Evolutionary conservation across 2,329 filamentous ascomycete species (phyloP).

Genomic region (Beauveria australis): DNA sequence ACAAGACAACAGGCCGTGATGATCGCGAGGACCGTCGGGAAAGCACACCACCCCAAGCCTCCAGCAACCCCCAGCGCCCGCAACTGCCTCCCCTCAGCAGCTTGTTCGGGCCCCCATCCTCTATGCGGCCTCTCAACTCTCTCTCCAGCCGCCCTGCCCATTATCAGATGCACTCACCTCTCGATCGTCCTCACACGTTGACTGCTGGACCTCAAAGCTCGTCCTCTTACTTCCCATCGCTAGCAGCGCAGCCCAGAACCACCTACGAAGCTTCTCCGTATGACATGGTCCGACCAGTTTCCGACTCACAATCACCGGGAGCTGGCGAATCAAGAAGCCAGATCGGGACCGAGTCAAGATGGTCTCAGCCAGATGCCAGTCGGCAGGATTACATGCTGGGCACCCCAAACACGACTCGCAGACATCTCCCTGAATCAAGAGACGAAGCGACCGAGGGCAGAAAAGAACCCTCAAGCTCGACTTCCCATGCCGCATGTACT

Average conservation of each 20-base stretch:
- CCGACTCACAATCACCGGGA: constrained; percentile 38
- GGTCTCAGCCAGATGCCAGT: constrained; percentile 32
- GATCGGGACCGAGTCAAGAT: constrained; percentile 28
- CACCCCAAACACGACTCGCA: constrained; percentile 29
- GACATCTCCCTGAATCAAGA: constrained; percentile 28
- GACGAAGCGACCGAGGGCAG: constrained; percentile 23
- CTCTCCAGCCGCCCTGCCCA: constrained; percentile 36
- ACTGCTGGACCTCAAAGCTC: not conserved
- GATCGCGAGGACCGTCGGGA: constrained; percentile 23
- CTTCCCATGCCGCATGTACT: constrained; percentile 21
- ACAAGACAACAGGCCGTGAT: constrained; percentile 35
- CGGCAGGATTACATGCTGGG: constrained; percentile 39
- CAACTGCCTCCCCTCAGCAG: constrained; percentile 50
- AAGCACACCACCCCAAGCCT: constrained; percentile 12
- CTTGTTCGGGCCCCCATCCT: constrained; percentile 42
- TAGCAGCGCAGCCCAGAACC: constrained; percentile 36
- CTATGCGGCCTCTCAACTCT: constrained; percentile 36
- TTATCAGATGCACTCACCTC: constrained; percentile 35
- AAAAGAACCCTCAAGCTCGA: constrained; percentile 18
- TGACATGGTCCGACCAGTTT: constrained; percentile 28
- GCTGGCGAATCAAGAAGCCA: constrained; percentile 31
- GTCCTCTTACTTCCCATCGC: constrained; percentile 40
- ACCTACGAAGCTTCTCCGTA: constrained; percentile 33
- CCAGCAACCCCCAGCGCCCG: constrained; percentile 28
- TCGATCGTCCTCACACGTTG: constrained; percentile 33